These are phyloP conservation scores for Graphilbum sp. DNA, from an alignment of 2,329 filamentous ascomycete genomes.

Conservation along the genomic window DNA sequence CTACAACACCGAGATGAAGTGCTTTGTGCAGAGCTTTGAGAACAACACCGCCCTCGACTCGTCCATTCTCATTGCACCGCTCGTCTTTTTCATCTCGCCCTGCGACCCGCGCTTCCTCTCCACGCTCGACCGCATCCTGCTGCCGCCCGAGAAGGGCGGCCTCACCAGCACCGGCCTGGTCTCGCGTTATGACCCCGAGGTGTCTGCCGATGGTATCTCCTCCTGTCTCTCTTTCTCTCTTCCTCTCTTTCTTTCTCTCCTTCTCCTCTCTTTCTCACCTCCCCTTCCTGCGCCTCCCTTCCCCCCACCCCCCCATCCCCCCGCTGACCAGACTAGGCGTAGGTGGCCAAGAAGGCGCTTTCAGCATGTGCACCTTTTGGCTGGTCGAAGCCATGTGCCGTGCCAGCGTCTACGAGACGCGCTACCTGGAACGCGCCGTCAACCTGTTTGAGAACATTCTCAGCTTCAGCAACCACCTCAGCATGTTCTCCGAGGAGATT, in stretches of 20 bases:
- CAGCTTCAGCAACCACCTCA: slow-evolving; percentile 58
- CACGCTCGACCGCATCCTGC: slow-evolving; percentile 56
- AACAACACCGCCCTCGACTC: slow-evolving; percentile 54
- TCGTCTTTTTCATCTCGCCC: slow-evolving; percentile 66
- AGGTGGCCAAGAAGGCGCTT: slow-evolving; percentile 58
- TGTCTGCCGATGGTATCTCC: slow-evolving; percentile 57
- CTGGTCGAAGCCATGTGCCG: slow-evolving; percentile 63
- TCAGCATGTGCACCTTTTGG: slow-evolving; percentile 75
- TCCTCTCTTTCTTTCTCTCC: not conserved
- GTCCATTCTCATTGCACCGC: slow-evolving; percentile 57
- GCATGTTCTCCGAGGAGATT: slow-evolving; percentile 70
- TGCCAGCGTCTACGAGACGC: slow-evolving; percentile 46
- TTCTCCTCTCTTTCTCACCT: not conserved
- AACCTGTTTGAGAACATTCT: slow-evolving; percentile 66
- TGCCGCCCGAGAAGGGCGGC: slow-evolving; percentile 57
- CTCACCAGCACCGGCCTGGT: slow-evolving; percentile 61
- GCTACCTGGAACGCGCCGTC: slow-evolving; percentile 44
- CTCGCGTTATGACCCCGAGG: slow-evolving; percentile 55
- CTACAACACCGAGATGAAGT: slow-evolving; percentile 52
- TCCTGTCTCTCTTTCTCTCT: slow-evolving; percentile 10
- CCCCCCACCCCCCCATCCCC: too few species aligned
- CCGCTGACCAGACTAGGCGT: slow-evolving; percentile 35
- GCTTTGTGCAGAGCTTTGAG: slow-evolving; percentile 65
- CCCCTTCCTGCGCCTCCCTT: not conserved
- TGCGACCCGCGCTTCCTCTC: slow-evolving; percentile 61